Conservation (phyloP, 1,284 basidiomycete species). For the Acaromyces ingoldii region DNA sequence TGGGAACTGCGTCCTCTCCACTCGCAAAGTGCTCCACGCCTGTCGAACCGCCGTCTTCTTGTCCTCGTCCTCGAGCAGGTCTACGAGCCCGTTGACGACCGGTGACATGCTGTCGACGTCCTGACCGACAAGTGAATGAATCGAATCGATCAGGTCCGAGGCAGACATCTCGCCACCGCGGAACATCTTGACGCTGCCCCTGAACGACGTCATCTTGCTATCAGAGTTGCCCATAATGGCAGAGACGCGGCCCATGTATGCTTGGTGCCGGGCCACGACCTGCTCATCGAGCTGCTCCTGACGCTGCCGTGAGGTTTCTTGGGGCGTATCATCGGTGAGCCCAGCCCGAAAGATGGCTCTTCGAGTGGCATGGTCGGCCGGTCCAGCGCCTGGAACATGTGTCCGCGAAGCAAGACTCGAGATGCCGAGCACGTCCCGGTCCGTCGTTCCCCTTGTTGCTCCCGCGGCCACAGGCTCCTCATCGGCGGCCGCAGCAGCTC, state of each 20-base stretch:
- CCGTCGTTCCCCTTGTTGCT: too few relatives aligned
- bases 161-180: conserved; percentile 72
- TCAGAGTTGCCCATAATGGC: conserved; percentile 63
- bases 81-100: conserved; percentile 66
- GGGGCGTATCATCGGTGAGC: conserved; percentile 22
- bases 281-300: conserved; percentile 6
- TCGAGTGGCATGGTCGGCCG: conserved; percentile 25
- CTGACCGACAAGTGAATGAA: conserved; percentile 74
- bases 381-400: conserved; percentile 52
- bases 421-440: conserved; percentile 19
- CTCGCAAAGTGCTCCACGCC: conserved; percentile 76
- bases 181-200: conserved; percentile 74
- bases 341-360: conserved; percentile 24
- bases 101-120: conserved; percentile 48
- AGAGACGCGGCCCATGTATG: conserved; percentile 66
- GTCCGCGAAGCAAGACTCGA: conserved; percentile 39
- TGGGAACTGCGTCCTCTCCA: conserved; percentile 62
- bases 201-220: conserved; percentile 70
- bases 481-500: conserved; percentile 48
- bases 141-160: conserved; percentile 76
- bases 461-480: too few relatives aligned
- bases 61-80: conserved; percentile 56
- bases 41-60: conserved; percentile 70
- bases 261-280: conserved; percentile 58
- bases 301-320: conserved; percentile 10